Evolutionary conservation across 441 rosid species (phyloP).

Genomic region (Daphne laureola): DNA sequence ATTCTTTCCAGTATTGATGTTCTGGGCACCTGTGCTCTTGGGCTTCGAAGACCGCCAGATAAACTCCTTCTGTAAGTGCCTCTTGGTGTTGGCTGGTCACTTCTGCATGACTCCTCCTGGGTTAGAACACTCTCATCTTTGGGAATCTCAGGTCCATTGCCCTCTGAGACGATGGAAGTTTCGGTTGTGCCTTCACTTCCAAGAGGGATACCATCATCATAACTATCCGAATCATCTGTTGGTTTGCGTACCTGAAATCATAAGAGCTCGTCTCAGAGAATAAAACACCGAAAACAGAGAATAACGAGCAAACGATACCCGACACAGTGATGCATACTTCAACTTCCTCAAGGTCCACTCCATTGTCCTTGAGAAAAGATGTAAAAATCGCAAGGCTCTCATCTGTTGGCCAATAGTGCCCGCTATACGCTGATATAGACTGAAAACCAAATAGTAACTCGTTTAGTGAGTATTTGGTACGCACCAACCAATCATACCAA

Average conservation of each 20-base stretch:
- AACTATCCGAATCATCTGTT: constrained; percentile 56
- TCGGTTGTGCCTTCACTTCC: constrained; percentile 6
- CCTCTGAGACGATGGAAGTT: constrained; percentile 8
- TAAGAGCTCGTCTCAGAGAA: background rate
- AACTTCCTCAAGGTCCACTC: constrained; percentile 53
- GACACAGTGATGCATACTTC: constrained; percentile 36
- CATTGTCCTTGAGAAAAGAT: constrained; percentile 53
- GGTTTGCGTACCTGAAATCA: constrained; percentile 50
- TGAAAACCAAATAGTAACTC: constrained; percentile 18
- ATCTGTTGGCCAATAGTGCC: constrained; percentile 85
- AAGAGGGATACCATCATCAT: constrained; percentile 23
- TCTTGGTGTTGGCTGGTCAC: constrained; percentile 16
- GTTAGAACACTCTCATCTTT: constrained; percentile 16
- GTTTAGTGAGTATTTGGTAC: background rate
- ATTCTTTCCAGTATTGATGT: constrained; percentile 60
- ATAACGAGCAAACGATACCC: background rate
- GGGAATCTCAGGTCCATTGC: constrained; percentile 14
- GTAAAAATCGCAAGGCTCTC: constrained; percentile 51
- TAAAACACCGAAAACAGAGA: background rate
- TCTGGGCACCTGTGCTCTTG: constrained; percentile 54
- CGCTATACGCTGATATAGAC: constrained; percentile 86
- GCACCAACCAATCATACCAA: background rate
- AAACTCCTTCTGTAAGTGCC: constrained; percentile 54
- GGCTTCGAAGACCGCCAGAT: constrained; percentile 82
- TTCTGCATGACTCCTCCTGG: constrained; percentile 19